Percentiles rank a stretch among this genome's conserved stretches.
Evolutionary conservation across 179 eudicot genomes (phyloP).

Genomic region (Carnegiea gigantea): DNA sequence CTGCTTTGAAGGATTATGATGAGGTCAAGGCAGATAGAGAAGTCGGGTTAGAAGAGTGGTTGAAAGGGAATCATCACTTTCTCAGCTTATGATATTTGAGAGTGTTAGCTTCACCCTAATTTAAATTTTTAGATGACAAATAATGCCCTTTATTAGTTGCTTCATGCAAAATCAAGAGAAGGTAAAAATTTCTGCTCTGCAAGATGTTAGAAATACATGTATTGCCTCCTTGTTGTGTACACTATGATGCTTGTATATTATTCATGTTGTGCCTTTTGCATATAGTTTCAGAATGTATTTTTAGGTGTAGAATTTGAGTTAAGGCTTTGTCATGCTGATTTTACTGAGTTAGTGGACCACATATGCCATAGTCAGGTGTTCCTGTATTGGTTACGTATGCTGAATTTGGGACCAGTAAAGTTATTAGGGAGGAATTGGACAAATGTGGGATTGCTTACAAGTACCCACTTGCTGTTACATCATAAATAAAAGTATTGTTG

Average conservation of each 20-base stretch:
- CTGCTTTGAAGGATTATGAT: conserved; percentile 45
- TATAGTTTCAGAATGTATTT: background rate
- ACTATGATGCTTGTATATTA: conserved; percentile 12
- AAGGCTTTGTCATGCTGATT: too few species aligned
- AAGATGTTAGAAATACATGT: background rate
- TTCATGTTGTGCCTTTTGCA: background rate
- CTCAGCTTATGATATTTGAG: conserved; percentile 23
- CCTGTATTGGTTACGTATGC: too few species aligned
- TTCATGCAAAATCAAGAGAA: background rate
- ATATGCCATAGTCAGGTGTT: too few species aligned
- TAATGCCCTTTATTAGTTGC: conserved; percentile 13
- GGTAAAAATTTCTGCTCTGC: background rate
- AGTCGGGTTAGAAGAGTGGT: conserved; percentile 80
- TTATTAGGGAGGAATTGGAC: too few species aligned
- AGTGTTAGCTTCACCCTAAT: background rate
- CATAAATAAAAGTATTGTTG: too few species aligned
- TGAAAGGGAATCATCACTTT: conserved; percentile 32
- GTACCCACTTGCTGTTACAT: too few species aligned
- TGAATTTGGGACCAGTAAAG: too few species aligned
- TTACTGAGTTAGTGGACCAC: too few species aligned
- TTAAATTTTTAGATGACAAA: background rate
- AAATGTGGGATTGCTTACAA: too few species aligned
- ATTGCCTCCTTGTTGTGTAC: conserved; percentile 4
- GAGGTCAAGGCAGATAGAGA: conserved; percentile 49
- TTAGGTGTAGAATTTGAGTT: background rate